These are phyloP conservation scores for Dictyostelium brefeldianum DNA, from an alignment of 78 protist genomes.

Conservation along the genomic window DNA sequence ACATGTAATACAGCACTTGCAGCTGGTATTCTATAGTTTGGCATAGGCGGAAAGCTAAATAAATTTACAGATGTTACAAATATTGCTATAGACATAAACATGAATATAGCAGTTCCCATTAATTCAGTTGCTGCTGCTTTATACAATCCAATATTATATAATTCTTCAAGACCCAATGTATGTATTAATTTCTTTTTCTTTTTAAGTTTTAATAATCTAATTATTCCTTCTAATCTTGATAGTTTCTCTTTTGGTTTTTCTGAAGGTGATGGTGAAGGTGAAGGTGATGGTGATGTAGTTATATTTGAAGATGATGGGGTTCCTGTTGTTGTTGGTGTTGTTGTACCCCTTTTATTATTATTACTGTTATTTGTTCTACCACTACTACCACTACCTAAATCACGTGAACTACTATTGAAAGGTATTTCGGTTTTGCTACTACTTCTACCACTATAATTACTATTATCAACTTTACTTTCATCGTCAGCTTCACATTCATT, in stretches of 20 bases:
- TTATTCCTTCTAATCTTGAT: too few relatives aligned
- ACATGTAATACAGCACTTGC: conserved; percentile 29
- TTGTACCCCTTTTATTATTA: too few relatives aligned
- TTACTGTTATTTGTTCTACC: too few relatives aligned
- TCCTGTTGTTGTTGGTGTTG: too few relatives aligned
- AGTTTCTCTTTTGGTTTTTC: too few relatives aligned
- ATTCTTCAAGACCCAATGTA: background rate
- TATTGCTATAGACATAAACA: conserved; percentile 18
- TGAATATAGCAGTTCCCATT: conserved; percentile 17
- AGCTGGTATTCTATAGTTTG: background rate
- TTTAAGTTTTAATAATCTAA: background rate
- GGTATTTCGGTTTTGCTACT: background rate
- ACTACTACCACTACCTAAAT: background rate
- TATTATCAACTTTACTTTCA: background rate
- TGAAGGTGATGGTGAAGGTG: too few relatives aligned
- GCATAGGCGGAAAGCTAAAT: background rate
- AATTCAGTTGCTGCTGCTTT: conserved; percentile 24
- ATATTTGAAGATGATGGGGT: too few relatives aligned
- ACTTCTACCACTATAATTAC: background rate
- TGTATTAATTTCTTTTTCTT: background rate
- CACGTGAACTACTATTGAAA: background rate
- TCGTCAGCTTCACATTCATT: background rate
- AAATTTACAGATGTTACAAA: conserved; percentile 22
- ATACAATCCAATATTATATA: background rate
- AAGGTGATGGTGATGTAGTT: too few relatives aligned